Evolutionary conservation across 129 eudicot genomes (phyloP).

Genomic region (Centaurea solstitialis): DNA sequence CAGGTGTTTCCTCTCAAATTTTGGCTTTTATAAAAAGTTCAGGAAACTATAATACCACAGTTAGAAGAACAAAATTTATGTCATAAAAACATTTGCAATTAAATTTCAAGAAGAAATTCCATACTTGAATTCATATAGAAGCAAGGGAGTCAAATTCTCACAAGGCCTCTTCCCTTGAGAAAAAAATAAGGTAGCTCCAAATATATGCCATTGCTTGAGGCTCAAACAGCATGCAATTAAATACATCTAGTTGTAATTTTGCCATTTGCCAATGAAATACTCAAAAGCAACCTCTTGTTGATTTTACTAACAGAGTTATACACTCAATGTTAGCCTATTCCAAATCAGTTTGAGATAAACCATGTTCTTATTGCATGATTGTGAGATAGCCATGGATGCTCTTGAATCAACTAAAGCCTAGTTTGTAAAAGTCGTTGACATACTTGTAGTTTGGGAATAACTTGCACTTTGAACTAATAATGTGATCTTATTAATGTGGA

Average conservation of each 20-base stretch:
- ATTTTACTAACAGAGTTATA: background rate
- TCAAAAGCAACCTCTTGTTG: background rate
- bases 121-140: background rate
- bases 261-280: background rate
- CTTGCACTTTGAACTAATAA: background rate
- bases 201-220: background rate
- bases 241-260: background rate
- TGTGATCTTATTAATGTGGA: background rate
- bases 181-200: background rate
- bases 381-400: background rate
- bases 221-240: background rate
- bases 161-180: background rate
- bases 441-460: background rate
- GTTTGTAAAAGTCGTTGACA: background rate
- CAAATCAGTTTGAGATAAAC: background rate
- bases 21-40: background rate
- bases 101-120: background rate
- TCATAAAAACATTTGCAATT: background rate
- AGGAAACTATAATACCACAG: background rate
- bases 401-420: background rate
- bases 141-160: background rate
- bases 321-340: background rate
- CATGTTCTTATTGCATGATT: background rate
- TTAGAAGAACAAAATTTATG: background rate
- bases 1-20: background rate